Conservation (phyloP, 495 filamentous ascomycete genomes). For the Neurospora discreta region DNA sequence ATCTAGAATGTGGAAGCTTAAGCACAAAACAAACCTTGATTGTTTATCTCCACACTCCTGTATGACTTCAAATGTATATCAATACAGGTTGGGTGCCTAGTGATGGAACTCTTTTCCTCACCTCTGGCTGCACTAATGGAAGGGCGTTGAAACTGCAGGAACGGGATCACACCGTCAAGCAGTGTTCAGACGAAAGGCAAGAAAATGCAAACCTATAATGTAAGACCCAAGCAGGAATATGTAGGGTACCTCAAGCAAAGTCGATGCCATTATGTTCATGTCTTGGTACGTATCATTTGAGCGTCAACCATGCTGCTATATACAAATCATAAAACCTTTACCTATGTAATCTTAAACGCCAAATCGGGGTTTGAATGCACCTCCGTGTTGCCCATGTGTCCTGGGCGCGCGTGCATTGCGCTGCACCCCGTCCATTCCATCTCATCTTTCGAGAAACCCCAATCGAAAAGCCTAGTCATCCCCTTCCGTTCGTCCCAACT, state of each 20-base stretch:
- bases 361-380: background rate
- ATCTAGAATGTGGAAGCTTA: background rate
- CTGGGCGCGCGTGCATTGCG: background rate
- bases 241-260: background rate
- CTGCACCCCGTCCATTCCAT: background rate
- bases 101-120: too few relatives aligned
- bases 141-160: background rate
- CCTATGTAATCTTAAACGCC: background rate
- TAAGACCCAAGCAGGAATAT: background rate
- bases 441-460: too few relatives aligned
- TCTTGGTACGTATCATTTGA: background rate
- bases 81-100: too few relatives aligned
- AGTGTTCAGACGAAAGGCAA: background rate
- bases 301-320: background rate
- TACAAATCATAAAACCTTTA: background rate
- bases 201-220: background rate
- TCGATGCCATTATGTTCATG: background rate
- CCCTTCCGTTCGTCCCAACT: too few relatives aligned
- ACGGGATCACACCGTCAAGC: background rate
- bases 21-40: background rate
- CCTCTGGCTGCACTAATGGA: background rate
- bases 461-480: too few relatives aligned
- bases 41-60: too few relatives aligned
- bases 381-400: background rate
- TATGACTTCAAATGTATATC: too few relatives aligned